Evolutionary conservation across 768 basidiomycete species (phyloP), one percentile per base, ranked within the genome.

Genomic region (Rubroboletus pulcherrimus): DNA sequence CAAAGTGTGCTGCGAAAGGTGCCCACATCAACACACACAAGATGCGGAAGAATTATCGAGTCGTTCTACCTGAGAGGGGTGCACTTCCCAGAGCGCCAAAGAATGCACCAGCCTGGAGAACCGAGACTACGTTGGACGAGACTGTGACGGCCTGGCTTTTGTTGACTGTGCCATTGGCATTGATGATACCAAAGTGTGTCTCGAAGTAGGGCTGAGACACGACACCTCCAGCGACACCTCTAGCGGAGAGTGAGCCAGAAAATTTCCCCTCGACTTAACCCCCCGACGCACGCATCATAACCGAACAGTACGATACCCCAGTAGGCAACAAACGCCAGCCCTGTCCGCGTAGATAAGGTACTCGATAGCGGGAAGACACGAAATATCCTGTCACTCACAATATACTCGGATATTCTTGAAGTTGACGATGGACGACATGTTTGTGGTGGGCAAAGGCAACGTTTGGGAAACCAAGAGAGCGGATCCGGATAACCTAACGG

Each of bases 21-120:
- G 17, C 0, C 24, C 38, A 29, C 5, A 39, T 60, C 21, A 57
- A 37, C 19, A 39, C 24, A 39, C n/a, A 17, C 15, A 30, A 44
- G 31, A 21, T 15, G n/a, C 29, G 26, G 3, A 34, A 19, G 17
- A 26, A 19, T 0, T 29, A 34, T 9, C 55, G 43, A 46, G 46
- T 41, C 9, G 73, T 77, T 21, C 48, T 55, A 89, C 89, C 73
- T 11, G 88, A 88, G 41, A 88, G 64, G 0, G 86, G 86, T 1
- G 87, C 86, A 60, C 84, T 86, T 10, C 80, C 79, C 7, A 95
- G 68, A 14, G 91, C 89, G 54, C 92, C 93, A 65, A 93, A 93
- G 78, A 93, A 93, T 1, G 90, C 89, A 11, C 91, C 91, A 5
- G 85, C 89, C 66, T 93, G 92, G 10, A 94, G 78, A 5, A 93